phyloP scores from a whole-genome alignment of 306 rosid genomes.

The Cicer judaicum region DNA sequence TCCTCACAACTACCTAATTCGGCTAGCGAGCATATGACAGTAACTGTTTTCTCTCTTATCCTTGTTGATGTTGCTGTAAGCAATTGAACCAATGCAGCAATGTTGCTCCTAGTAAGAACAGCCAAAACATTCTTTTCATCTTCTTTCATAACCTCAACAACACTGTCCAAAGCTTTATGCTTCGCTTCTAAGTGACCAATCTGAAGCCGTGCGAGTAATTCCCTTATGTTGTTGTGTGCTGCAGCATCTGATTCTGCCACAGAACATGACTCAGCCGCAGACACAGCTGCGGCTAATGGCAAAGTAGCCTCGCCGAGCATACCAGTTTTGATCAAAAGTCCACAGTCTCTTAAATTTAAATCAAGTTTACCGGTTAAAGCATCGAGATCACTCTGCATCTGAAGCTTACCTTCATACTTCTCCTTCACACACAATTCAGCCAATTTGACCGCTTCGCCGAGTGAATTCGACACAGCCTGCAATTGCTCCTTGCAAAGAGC shows the following conservation, averaged over 20 bases:
- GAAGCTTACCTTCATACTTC: slow-evolving; percentile 85
- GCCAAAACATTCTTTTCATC: slow-evolving; percentile 73
- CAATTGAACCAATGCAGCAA: slow-evolving; percentile 80
- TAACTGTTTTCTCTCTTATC: slow-evolving; percentile 76
- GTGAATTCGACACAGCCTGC: slow-evolving; percentile 70
- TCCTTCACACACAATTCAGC: slow-evolving; percentile 71
- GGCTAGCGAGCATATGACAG: slow-evolving; percentile 78
- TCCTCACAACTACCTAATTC: slow-evolving; percentile 71
- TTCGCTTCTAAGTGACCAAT: slow-evolving; percentile 87
- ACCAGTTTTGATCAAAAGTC: slow-evolving; percentile 88
- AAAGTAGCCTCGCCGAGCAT: slow-evolving; percentile 85
- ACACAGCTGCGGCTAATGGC: slow-evolving; percentile 40
- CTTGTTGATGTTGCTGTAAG: slow-evolving; percentile 78
- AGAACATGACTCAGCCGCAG: slow-evolving; percentile 46
- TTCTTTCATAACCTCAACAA: slow-evolving; percentile 83
- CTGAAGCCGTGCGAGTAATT: slow-evolving; percentile 88
- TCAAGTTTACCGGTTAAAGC: slow-evolving; percentile 76
- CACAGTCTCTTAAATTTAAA: slow-evolving; percentile 82
- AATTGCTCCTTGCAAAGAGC: slow-evolving; percentile 89
- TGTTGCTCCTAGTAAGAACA: slow-evolving; percentile 70
- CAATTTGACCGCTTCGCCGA: slow-evolving; percentile 57
- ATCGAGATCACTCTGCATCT: slow-evolving; percentile 91
- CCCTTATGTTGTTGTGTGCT: slow-evolving; percentile 56
- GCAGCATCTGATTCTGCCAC: slow-evolving; percentile 58
- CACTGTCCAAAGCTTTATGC: slow-evolving; percentile 72